Conservation (phyloP, 129 eudicot genomes). For the Helichrysum umbraculigerum region DNA sequence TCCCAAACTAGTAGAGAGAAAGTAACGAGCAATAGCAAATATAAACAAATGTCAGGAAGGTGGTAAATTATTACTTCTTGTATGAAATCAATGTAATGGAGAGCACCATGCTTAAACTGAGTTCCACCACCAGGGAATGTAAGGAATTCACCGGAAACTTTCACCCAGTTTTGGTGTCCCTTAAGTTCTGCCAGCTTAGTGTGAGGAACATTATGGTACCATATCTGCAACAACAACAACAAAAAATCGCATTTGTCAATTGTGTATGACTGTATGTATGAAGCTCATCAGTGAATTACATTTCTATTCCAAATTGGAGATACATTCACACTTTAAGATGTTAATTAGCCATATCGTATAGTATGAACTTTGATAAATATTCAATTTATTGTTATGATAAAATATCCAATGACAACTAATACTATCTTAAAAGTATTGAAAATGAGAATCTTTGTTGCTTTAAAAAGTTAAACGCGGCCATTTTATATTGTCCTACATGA, state of each 20-base stretch:
- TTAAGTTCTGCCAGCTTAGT: slow-evolving; percentile 72
- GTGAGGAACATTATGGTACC: slow-evolving; percentile 93
- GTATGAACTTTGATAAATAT: neutral
- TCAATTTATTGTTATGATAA: neutral
- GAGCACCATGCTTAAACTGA: slow-evolving; percentile 94
- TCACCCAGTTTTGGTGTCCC: slow-evolving; percentile 98
- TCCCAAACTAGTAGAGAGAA: neutral
- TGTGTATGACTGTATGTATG: neutral
- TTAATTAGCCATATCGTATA: slow-evolving; percentile 10
- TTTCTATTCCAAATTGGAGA: slow-evolving; percentile 17
- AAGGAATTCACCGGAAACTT: slow-evolving; percentile 82
- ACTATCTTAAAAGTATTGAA: neutral
- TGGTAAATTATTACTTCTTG: slow-evolving; percentile 52
- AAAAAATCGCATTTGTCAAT: slow-evolving; percentile 5
- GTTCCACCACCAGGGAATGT: slow-evolving; percentile 98
- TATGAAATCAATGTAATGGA: slow-evolving; percentile 84
- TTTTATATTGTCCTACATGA: neutral
- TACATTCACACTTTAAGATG: slow-evolving; percentile 1
- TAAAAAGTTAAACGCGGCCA: neutral
- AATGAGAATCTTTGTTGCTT: neutral
- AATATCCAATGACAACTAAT: neutral
- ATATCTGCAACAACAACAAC: slow-evolving; percentile 49
- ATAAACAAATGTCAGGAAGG: slow-evolving; percentile 2
- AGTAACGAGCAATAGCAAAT: neutral
- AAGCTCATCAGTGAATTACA: neutral